These are phyloP conservation scores for Globisporangium nunn DNA, from an alignment of 352 stramenopile species.

Conservation along the genomic window DNA sequence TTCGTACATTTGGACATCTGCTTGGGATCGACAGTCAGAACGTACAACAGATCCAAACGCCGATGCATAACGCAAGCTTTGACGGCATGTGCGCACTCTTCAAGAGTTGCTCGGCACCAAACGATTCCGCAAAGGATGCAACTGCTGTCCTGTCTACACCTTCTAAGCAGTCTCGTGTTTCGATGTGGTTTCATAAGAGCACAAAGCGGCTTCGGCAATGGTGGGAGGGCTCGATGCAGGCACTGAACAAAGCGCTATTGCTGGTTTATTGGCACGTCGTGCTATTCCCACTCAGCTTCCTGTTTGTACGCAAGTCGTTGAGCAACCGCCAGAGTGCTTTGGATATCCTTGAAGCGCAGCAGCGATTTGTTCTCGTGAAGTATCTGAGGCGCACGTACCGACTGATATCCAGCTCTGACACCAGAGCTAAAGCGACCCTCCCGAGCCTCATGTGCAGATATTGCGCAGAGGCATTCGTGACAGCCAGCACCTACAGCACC, in stretches of 20 bases:
- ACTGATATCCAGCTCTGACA: neutral
- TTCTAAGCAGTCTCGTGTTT: neutral
- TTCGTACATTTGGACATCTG: neutral
- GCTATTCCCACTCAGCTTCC: slow-evolving; percentile 4
- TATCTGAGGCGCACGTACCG: slow-evolving; percentile 3
- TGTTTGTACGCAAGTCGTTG: neutral
- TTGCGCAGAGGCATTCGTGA: slow-evolving; percentile 9
- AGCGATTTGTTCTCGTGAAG: slow-evolving; percentile 9
- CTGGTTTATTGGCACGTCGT: slow-evolving; percentile 6
- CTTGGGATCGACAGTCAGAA: neutral
- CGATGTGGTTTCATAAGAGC: neutral
- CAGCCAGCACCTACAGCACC: slow-evolving; percentile 1
- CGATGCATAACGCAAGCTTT: neutral
- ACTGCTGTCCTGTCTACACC: neutral
- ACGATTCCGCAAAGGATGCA: neutral
- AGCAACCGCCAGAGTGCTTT: slow-evolving; percentile 1
- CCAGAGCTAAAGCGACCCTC: neutral
- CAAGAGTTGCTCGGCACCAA: neutral
- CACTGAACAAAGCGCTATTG: neutral
- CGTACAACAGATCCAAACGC: neutral
- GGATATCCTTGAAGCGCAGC: neutral
- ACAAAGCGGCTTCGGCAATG: neutral
- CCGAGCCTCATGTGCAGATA: slow-evolving; percentile 7
- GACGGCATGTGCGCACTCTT: neutral
- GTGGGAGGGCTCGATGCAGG: neutral